phyloP scores from a whole-genome alignment of 2,329 filamentous ascomycete genomes.

The Paecilomyces niveus region DNA sequence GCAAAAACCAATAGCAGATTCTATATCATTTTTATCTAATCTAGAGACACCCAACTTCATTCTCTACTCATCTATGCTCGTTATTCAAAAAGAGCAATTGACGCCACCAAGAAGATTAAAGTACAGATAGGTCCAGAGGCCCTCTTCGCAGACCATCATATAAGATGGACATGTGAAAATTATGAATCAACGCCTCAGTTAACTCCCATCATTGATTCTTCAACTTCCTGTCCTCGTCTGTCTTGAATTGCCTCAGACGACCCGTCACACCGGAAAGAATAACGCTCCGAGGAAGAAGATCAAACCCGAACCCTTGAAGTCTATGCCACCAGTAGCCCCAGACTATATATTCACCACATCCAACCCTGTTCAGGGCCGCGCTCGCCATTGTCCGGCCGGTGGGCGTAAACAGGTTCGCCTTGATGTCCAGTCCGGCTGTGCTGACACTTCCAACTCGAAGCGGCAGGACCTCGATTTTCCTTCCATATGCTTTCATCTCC shows the following conservation, averaged over 20 bases:
- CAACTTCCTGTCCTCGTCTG: background rate
- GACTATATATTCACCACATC: conserved; percentile 23
- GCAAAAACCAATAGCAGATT: no score
- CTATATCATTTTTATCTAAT: no score
- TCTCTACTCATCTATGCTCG: no score
- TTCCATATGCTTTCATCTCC: conserved; percentile 35
- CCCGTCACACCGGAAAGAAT: background rate
- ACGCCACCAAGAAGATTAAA: background rate
- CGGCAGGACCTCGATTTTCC: conserved; percentile 32
- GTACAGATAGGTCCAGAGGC: background rate
- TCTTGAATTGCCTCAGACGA: background rate
- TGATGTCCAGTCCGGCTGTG: conserved; percentile 18
- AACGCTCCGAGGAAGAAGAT: background rate
- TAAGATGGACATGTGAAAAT: background rate
- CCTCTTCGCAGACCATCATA: no score
- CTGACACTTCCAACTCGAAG: conserved; percentile 28
- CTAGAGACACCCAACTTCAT: no score
- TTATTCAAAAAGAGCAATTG: background rate
- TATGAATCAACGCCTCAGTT: background rate
- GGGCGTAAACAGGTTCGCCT: conserved; percentile 20
- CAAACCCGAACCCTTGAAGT: conserved; percentile 11
- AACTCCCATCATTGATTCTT: background rate
- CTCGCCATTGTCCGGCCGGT: conserved; percentile 21
- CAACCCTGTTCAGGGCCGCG: conserved; percentile 25
- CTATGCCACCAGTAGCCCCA: conserved; percentile 28